These are phyloP conservation scores for Saitozyma sp. DNA, from an alignment of 768 basidiomycete species.

Conservation along the genomic window DNA sequence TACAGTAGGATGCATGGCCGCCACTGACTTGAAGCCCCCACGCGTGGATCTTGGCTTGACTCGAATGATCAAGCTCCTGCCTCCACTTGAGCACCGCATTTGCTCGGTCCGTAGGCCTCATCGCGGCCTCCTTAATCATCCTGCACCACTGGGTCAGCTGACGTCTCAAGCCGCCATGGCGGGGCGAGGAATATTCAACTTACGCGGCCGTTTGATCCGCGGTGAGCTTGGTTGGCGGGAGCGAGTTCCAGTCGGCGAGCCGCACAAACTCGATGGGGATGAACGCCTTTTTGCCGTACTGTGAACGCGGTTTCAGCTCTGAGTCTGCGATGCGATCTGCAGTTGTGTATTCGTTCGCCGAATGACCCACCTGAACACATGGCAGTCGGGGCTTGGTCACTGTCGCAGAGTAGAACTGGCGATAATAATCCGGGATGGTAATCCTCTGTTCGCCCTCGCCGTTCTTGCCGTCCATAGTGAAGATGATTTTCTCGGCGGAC, in stretches of 20 bases:
- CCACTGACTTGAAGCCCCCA: constrained; percentile 48
- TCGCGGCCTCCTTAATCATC: constrained; percentile 48
- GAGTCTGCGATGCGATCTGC: background rate
- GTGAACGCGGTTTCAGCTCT: constrained; percentile 3
- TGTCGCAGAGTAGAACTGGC: constrained; percentile 24
- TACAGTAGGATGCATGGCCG: no score
- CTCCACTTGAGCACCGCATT: constrained; percentile 39
- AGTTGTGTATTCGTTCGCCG: background rate
- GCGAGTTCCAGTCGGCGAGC: constrained; percentile 44
- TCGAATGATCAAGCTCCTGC: constrained; percentile 38
- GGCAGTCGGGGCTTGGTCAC: constrained; percentile 48
- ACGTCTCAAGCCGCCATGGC: no score
- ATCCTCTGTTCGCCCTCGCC: constrained; percentile 31
- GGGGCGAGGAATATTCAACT: constrained; percentile 5
- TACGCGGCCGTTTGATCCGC: constrained; percentile 47
- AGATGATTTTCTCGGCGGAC: constrained; percentile 38
- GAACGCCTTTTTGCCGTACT: constrained; percentile 49
- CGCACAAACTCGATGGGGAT: constrained; percentile 49
- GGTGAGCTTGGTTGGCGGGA: constrained; percentile 45
- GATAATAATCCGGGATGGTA: constrained; percentile 39
- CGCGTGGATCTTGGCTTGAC: constrained; percentile 35
- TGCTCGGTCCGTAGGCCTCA: constrained; percentile 23
- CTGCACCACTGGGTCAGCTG: constrained; percentile 11
- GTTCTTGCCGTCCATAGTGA: constrained; percentile 37
- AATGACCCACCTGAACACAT: constrained; percentile 39